Base-by-base conservation (phyloP, 257 asterid genomes). In the Solanum lycopersicoides region DNA sequence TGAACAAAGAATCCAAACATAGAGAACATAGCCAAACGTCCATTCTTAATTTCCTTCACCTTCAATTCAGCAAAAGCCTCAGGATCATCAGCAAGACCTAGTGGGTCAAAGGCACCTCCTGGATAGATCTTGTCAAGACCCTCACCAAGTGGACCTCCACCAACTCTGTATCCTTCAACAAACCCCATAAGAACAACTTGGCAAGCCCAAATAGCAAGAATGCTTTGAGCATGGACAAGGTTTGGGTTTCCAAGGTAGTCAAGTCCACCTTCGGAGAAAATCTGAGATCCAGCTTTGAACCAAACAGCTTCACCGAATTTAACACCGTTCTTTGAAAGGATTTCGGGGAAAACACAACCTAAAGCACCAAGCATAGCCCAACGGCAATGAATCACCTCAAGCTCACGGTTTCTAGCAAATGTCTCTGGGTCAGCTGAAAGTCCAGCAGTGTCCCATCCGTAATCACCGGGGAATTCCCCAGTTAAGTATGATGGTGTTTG, bases 281-380 rank as follows among this genome's bases (percentile, higher is more conserved):
- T 96, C 16, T 96, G 99, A 3, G 99, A 65, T 16, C 99, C 98
- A 5, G 98, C 99, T 90, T 96, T 96, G 94, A 96, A 96, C 98
- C 98, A 95, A 3, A 96, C 96, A 1, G 98, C 97, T 85, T 96
- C 98, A 0, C 98, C 99, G 35, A 96, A 95, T 77, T 93, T 92
- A 68, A 96, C 95, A 0, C 98, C 98, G 28, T 96, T 95, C 91
- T 88, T 92, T 5, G 98, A 20, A 0, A 95, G 98, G 72, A 96
- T n/a, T 71, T 96, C 99, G 0, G 99, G 99, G 90, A 94, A 93
- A 42, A 95, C 93, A 66, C 98, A 95, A 25, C 99, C 99, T 89
- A 96, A 80, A 8, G 99, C 97, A 0, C 99, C 98, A 11, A 96
- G 97, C 99, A 96, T 96, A 80, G 99, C 99, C 99, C 99, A 96